Evolutionary conservation across 371 early-diverging fungal genomes (phyloP).

Genomic region (Fennellomyces sp.): DNA sequence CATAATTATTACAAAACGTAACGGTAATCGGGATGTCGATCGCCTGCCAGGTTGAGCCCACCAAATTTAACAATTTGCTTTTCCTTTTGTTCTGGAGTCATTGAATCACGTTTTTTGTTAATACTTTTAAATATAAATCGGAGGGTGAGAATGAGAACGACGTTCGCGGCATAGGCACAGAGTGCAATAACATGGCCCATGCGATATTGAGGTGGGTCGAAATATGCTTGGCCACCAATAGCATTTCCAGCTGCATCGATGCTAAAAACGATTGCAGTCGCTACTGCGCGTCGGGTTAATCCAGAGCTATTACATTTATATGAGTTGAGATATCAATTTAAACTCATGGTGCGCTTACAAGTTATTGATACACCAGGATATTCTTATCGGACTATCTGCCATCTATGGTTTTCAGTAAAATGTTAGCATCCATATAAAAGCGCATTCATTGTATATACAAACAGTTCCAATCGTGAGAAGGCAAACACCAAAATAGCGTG

Average conservation of each 20-base stretch:
- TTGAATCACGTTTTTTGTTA: too few relatives aligned
- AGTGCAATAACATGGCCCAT: slow-evolving; percentile 23
- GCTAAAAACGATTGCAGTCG: slow-evolving; percentile 29
- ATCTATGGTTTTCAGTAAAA: too few relatives aligned
- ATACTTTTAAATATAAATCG: slow-evolving; percentile 25
- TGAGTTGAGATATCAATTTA: too few relatives aligned
- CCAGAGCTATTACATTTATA: too few relatives aligned
- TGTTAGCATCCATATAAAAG: too few relatives aligned
- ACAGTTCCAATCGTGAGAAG: too few relatives aligned
- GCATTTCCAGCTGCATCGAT: slow-evolving; percentile 27
- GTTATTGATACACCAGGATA: too few relatives aligned
- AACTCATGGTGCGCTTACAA: too few relatives aligned
- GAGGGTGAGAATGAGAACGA: slow-evolving; percentile 16
- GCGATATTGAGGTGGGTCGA: slow-evolving; percentile 9
- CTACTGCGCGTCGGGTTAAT: slow-evolving; percentile 39
- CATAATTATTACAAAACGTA: slow-evolving; percentile 40
- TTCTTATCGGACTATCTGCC: too few relatives aligned
- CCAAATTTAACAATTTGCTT: slow-evolving; percentile 26
- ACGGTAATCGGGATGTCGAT: slow-evolving; percentile 44
- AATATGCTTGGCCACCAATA: slow-evolving; percentile 39
- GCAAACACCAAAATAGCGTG: too few relatives aligned
- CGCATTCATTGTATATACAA: too few relatives aligned
- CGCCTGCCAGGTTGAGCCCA: slow-evolving; percentile 40
- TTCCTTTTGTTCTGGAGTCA: too few relatives aligned
- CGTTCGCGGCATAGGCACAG: slow-evolving; percentile 20